Evolutionary conservation across 106 monocot species (phyloP), one percentile per base, ranked within the genome.

Genomic region (Dendrobium officinale): DNA sequence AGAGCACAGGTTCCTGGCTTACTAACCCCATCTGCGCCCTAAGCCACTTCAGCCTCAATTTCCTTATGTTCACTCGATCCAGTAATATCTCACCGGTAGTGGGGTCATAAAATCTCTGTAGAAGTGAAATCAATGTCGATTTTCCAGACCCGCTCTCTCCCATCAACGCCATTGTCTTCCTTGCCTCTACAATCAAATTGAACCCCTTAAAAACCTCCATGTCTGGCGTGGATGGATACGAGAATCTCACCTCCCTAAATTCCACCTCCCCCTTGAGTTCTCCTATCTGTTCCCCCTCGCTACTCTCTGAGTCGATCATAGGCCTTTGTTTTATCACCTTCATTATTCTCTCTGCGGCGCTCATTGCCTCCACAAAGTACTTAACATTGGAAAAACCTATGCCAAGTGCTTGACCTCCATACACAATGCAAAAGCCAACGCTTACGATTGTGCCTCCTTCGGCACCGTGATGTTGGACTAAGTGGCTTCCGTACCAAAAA

Each of bases 11-110:
- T 80, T 92, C 92, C 72, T 92, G 92, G 77, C 92, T 92, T 20
- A 92, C 92, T 75, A 92, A 67, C 29, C 92, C 92, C 85, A 92
- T 89, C 67, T 92, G 92, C 2, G 92, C 85, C 77, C 92, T 79
- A 80, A 92, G 41, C 89, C 89, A 92, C 77, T 89, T 89, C 10
- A 92, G 81, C 59, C 81, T 67, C 15, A 92, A 72, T 42, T 44
- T 77, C 81, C 77, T 81, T 29, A 89, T 87, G 67, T 87, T 85
- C 55, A 87, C 81, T 9, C 92, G 89, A 15, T 92, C 92, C 0
- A 92, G 77, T 44, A 89, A 13, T 18, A 92, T 76, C 77, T 78
- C 61, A 9, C 92, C 92, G 0, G 24, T 49, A 0, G n/a, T 6
- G 0, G 92, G 92, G n/a, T 92, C 83, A 76, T 92, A 89, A 75